Conservation (phyloP, 768 basidiomycete genomes). For the Tulasnella calospora region DNA sequence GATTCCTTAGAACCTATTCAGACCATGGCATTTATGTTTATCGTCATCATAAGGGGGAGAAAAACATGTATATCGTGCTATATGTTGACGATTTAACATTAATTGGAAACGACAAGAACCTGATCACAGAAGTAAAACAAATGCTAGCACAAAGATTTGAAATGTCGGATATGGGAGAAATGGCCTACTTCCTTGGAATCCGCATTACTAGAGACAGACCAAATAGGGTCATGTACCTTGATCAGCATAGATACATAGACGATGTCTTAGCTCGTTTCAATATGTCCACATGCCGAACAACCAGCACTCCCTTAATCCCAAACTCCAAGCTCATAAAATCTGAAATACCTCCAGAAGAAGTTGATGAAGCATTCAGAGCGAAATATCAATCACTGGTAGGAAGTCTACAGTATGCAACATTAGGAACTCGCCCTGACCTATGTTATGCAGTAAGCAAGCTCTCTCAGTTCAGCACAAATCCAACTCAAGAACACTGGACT, state of each 20-base stretch:
- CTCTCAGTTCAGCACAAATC: conserved; percentile 29
- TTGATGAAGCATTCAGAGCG: no score
- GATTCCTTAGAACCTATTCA: no score
- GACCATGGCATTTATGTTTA: conserved; percentile 9
- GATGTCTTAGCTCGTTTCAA: conserved; percentile 13
- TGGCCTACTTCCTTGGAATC: conserved; percentile 2
- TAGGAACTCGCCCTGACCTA: conserved; percentile 32
- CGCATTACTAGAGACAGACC: conserved; percentile 2
- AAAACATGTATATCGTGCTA: background rate
- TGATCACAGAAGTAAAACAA: background rate
- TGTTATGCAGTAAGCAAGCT: conserved; percentile 34
- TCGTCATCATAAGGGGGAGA: conserved; percentile 1
- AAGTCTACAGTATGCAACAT: conserved; percentile 29
- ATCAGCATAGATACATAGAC: background rate
- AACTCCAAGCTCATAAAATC: background rate
- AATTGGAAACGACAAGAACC: background rate
- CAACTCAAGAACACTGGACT: conserved; percentile 24
- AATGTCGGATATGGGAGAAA: conserved; percentile 3
- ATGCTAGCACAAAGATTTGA: background rate
- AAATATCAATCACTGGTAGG: conserved; percentile 23
- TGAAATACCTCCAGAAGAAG: background rate
- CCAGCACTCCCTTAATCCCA: background rate
- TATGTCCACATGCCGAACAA: background rate
- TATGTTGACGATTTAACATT: conserved; percentile 12
- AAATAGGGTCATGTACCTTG: background rate